phyloP scores from a whole-genome alignment of 352 stramenopile species.

The Globisporangium middletonii region DNA sequence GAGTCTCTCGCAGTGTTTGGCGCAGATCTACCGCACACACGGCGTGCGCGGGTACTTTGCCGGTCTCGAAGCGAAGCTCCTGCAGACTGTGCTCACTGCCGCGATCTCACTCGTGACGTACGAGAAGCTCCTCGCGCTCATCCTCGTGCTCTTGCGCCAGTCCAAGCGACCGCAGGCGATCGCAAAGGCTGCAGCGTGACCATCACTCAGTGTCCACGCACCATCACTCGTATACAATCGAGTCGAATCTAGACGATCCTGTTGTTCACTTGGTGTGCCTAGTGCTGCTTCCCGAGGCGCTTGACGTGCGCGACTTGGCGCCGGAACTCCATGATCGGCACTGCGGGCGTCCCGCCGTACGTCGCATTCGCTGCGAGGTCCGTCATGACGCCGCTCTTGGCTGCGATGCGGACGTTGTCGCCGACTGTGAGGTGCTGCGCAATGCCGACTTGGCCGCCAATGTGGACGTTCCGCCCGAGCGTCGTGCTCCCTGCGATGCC shows the following conservation, averaged over 20 bases:
- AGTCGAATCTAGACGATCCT: neutral
- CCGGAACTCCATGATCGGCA: slow-evolving; percentile 77
- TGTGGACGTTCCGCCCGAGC: slow-evolving; percentile 63
- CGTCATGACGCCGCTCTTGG: slow-evolving; percentile 83
- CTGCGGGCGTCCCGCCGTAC: slow-evolving; percentile 65
- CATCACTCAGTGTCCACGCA: neutral
- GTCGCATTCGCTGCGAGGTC: slow-evolving; percentile 43
- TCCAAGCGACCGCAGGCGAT: slow-evolving; percentile 13
- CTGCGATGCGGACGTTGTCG: slow-evolving; percentile 79
- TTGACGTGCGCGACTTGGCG: slow-evolving; percentile 59
- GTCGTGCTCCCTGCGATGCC: slow-evolving; percentile 82
- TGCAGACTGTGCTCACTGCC: slow-evolving; percentile 92
- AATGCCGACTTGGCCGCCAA: slow-evolving; percentile 81
- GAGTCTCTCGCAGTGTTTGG: slow-evolving; percentile 31
- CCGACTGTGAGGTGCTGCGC: slow-evolving; percentile 76
- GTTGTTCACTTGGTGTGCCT: neutral
- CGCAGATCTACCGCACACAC: slow-evolving; percentile 49
- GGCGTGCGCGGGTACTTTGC: slow-evolving; percentile 82
- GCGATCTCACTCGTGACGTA: slow-evolving; percentile 93
- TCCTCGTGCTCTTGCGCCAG: slow-evolving; percentile 48
- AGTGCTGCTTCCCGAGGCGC: slow-evolving; percentile 34
- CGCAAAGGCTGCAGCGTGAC: slow-evolving; percentile 31
- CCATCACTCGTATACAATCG: no score
- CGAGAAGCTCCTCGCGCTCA: slow-evolving; percentile 83
- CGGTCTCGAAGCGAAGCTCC: slow-evolving; percentile 91